These are phyloP conservation scores for Globisporangium paddicum DNA, from an alignment of 352 stramenopile genomes.

Conservation along the genomic window DNA sequence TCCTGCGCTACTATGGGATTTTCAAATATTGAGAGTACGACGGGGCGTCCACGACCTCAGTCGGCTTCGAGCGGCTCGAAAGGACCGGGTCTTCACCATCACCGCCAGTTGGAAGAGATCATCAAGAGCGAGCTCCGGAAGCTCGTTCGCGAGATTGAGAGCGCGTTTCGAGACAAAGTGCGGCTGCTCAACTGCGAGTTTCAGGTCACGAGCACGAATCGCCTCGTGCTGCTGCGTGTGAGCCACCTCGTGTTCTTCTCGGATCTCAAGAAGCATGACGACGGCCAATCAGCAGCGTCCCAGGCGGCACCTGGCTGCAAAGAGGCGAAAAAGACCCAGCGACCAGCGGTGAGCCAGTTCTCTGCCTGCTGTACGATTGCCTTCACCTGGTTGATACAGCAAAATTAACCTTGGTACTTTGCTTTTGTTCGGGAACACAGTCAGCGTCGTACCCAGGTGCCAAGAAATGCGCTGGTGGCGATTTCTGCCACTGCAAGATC, in stretches of 20 bases:
- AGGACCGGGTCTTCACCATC: not conserved
- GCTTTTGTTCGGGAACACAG: not conserved
- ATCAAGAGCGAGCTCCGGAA: conserved; percentile 39
- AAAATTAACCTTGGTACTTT: not conserved
- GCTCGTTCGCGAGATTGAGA: conserved; percentile 44
- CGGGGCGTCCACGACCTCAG: not conserved
- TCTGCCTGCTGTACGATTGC: not conserved
- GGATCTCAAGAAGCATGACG: conserved; percentile 23
- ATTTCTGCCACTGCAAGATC: conserved; percentile 47
- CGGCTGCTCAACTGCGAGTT: conserved; percentile 50
- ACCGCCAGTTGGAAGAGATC: conserved; percentile 33
- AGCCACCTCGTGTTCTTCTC: conserved; percentile 54
- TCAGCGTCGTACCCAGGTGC: conserved; percentile 9
- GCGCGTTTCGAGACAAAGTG: conserved; percentile 32
- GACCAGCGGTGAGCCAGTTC: conserved; percentile 14
- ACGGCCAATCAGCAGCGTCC: not conserved
- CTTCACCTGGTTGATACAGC: not conserved
- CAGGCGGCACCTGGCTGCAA: not conserved
- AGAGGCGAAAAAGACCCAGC: not conserved
- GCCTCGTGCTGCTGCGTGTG: conserved; percentile 50
- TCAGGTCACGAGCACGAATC: conserved; percentile 45
- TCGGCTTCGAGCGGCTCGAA: not conserved
- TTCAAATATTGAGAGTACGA: not conserved
- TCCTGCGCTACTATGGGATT: not conserved
- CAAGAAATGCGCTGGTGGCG: conserved; percentile 30